Evolutionary conservation across 1,139 yeast species (phyloP).

Genomic region (Hansenula anomala): DNA sequence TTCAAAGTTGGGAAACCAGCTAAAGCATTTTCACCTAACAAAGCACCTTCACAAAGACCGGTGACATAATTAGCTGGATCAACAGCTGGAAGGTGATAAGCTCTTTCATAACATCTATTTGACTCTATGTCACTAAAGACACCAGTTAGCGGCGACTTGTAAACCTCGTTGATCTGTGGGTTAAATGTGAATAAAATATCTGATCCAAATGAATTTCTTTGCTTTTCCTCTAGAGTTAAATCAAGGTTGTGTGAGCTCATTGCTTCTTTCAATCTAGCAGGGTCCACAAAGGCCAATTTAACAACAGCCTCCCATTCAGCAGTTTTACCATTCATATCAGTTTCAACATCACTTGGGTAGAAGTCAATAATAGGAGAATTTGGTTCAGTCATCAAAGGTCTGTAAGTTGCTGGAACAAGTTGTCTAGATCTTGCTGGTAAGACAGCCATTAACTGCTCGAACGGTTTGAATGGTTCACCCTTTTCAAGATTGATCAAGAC

Average conservation of each 20-base stretch:
- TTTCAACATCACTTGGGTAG: slow-evolving; percentile 84
- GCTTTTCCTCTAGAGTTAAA: slow-evolving; percentile 63
- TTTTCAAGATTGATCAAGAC: slow-evolving; percentile 57
- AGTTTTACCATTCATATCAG: slow-evolving; percentile 91
- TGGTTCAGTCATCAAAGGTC: slow-evolving; percentile 85
- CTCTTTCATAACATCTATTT: slow-evolving; percentile 68
- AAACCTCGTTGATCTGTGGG: slow-evolving; percentile 68
- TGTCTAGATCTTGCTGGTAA: slow-evolving; percentile 87
- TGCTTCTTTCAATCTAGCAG: slow-evolving; percentile 63
- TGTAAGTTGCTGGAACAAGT: slow-evolving; percentile 72
- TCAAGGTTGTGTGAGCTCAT: slow-evolving; percentile 59
- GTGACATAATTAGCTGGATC: slow-evolving; percentile 41
- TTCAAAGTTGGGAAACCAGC: slow-evolving; percentile 90
- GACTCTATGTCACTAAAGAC: slow-evolving; percentile 73
- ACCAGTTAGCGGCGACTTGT: slow-evolving; percentile 76
- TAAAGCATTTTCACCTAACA: slow-evolving; percentile 60
- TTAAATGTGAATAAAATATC: slow-evolving; percentile 67
- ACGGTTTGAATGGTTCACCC: slow-evolving; percentile 84
- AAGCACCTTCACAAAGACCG: slow-evolving; percentile 67
- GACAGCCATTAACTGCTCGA: slow-evolving; percentile 97
- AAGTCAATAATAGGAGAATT: slow-evolving; percentile 85
- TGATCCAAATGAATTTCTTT: slow-evolving; percentile 69
- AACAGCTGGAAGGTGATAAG: slow-evolving; percentile 46
- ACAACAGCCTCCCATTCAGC: slow-evolving; percentile 99
- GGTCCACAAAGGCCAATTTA: slow-evolving; percentile 90